Percentiles rank a stretch among this genome's conserved stretches.
Conservation (phyloP, 2,329 filamentous ascomycete species). For the Fusarium acutatum region DNA sequence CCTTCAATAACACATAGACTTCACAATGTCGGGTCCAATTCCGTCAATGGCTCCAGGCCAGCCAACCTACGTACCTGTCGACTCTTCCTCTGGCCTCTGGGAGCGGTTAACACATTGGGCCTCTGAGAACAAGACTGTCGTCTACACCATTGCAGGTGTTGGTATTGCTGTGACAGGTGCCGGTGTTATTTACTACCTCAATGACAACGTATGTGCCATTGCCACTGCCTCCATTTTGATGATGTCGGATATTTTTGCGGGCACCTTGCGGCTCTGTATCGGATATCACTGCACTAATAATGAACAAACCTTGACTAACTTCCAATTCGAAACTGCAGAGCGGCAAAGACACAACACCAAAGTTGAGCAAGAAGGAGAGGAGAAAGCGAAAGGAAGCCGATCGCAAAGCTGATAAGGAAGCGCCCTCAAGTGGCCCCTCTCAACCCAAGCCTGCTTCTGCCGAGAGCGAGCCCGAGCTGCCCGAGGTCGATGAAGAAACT, state of each 20-base stretch:
- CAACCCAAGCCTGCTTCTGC: conserved; percentile 61
- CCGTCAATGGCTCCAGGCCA: conserved; percentile 58
- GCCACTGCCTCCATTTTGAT: not conserved
- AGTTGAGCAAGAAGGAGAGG: conserved; percentile 88
- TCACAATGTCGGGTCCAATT: conserved; percentile 56
- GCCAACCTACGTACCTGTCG: conserved; percentile 57
- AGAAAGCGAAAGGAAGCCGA: conserved; percentile 86
- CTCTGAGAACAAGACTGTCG: conserved; percentile 92
- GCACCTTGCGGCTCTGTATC: conserved; percentile 18
- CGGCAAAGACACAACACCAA: conserved; percentile 64
- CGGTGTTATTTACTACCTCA: conserved; percentile 91
- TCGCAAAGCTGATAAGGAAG: conserved; percentile 60
- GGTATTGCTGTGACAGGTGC: conserved; percentile 91
- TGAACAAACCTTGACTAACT: conserved; percentile 23
- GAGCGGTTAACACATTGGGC: conserved; percentile 92
- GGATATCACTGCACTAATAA: conserved; percentile 8
- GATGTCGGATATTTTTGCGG: not conserved
- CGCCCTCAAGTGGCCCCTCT: conserved; percentile 47
- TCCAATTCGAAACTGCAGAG: conserved; percentile 47
- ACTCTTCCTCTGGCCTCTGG: conserved; percentile 77
- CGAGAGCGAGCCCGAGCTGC: conserved; percentile 72
- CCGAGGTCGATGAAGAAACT: conserved; percentile 69
- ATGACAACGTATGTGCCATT: conserved; percentile 58
- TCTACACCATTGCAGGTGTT: conserved; percentile 95
- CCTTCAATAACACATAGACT: conserved; percentile 36